Conservation (phyloP, 225 moss, liverwort and hornwort genomes). For the Asterella californica region DNA sequence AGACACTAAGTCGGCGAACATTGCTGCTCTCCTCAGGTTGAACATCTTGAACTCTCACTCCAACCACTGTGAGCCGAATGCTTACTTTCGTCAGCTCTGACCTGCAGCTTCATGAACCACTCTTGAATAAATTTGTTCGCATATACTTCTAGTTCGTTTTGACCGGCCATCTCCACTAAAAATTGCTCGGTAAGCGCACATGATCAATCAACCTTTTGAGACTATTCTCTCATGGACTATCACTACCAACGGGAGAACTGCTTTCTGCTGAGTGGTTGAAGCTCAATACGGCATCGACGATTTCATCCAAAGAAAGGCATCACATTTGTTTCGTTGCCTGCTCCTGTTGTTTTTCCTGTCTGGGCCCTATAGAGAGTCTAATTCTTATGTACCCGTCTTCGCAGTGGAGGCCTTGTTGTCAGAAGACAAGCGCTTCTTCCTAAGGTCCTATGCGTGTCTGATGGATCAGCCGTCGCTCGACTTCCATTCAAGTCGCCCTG, state of each 20-base stretch:
- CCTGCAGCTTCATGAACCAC: neutral
- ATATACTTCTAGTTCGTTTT: neutral
- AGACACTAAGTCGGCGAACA: slow-evolving; percentile 41
- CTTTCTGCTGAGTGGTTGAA: too few relatives aligned
- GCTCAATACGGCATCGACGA: too few relatives aligned
- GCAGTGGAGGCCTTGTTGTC: slow-evolving; percentile 83
- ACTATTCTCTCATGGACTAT: neutral
- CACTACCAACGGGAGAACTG: neutral
- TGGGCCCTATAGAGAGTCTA: neutral
- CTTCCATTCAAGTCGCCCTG: slow-evolving; percentile 91
- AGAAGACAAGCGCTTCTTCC: slow-evolving; percentile 80
- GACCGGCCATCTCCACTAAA: neutral
- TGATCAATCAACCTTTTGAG: neutral
- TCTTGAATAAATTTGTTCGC: neutral
- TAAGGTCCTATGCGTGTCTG: slow-evolving; percentile 73
- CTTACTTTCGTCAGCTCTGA: neutral
- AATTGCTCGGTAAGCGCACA: neutral
- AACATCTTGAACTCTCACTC: neutral
- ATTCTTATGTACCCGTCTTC: neutral
- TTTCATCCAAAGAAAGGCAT: neutral
- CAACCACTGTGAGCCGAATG: neutral
- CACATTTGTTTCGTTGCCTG: too few relatives aligned
- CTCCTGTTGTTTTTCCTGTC: too few relatives aligned
- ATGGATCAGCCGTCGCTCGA: slow-evolving; percentile 80
- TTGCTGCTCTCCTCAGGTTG: slow-evolving; percentile 50